These are phyloP conservation scores for Boletus tomentosulus DNA, from an alignment of 768 basidiomycete genomes.

Conservation along the genomic window DNA sequence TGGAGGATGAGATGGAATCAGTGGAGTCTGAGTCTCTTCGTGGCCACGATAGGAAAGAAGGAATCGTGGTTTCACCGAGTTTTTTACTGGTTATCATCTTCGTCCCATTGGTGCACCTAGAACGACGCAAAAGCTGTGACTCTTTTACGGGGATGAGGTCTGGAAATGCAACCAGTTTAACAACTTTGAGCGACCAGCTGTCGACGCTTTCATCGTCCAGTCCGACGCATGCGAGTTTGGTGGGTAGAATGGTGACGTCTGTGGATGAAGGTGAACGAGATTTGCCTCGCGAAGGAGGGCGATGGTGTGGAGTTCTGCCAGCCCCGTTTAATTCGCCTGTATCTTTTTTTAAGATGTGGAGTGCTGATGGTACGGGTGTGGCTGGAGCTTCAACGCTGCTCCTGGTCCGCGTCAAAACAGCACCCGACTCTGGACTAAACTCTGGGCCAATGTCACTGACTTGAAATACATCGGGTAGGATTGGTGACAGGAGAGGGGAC, in stretches of 20 bases:
- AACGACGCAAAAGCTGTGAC: conserved; percentile 4
- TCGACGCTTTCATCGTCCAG: conserved; percentile 64
- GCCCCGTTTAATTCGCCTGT: conserved; percentile 2
- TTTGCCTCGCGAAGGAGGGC: conserved; percentile 31
- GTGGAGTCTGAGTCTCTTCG: conserved; percentile 23
- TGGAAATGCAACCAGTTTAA: conserved; percentile 74
- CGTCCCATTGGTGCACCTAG: conserved; percentile 2
- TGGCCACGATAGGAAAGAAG: conserved; percentile 21
- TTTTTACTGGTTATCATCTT: conserved; percentile 8
- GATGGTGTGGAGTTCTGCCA: conserved; percentile 5
- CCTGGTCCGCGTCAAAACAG: conserved; percentile 48
- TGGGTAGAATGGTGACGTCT: conserved; percentile 59
- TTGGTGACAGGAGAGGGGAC: conserved; percentile 32
- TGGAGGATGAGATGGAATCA: conserved; percentile 24
- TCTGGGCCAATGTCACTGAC: conserved; percentile 27
- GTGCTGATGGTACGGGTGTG: conserved; percentile 8
- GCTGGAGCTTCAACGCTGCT: conserved; percentile 35
- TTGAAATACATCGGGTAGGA: conserved; percentile 28
- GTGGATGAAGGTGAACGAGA: conserved; percentile 53
- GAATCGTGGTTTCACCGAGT: conserved; percentile 11
- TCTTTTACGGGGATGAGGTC: conserved; percentile 51
- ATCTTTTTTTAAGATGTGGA: conserved; percentile 3
- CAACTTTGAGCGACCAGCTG: conserved; percentile 71
- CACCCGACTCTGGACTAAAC: conserved; percentile 33
- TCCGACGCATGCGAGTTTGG: conserved; percentile 74